Base-by-base conservation (phyloP, 2,329 filamentous ascomycete species). In the Orbilia blumenaviensis region DNA sequence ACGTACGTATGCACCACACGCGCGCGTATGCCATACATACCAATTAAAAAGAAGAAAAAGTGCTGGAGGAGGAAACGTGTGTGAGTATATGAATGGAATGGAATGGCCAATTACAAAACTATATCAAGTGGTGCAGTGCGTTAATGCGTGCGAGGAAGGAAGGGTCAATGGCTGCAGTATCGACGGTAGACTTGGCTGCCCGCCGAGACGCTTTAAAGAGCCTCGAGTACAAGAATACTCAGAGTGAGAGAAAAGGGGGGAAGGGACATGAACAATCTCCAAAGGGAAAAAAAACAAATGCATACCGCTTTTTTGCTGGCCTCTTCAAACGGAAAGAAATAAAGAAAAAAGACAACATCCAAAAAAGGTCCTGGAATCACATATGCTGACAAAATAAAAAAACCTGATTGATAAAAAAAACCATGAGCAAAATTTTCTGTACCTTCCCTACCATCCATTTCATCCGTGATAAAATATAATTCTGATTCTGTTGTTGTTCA, bases 251-350 rank as follows among this genome's bases (percentile, higher is more conserved):
- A 58, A 25, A 6, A 58, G 52, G 54, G 12, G 7, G 9, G 23
- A 62, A 54, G 1, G 5, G 32, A 62, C 62, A 27, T 62, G n/a
- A 42, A 67, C 27, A 44, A 48, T 23, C 52, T 54, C 38, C 27
- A 67, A 61, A 46, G n/a, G n/a, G n/a, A n/a, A n/a, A n/a, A n/a
- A n/a, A n/a, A n/a, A n/a, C 44, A 48, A 48, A 61, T 74, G 69
- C 62, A 66, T 66, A 38, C 56, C 54, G 62, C 61, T 74, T 63
- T 60, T 64, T 60, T 36, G 32, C 29, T 54, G 38, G 56, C 56
- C 42, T 63, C 27, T 66, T 42, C 44, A 66, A 60, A 36, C 12
- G 56, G 58, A 64, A 18, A 62, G 27, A 21, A 38, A 54, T 25
- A 21, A 34, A 8, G 42, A 16, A 27, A 25, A 48, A 18, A 12